phyloP scores from a whole-genome alignment of 2,329 filamentous ascomycete species.

The Fusarium siculi region DNA sequence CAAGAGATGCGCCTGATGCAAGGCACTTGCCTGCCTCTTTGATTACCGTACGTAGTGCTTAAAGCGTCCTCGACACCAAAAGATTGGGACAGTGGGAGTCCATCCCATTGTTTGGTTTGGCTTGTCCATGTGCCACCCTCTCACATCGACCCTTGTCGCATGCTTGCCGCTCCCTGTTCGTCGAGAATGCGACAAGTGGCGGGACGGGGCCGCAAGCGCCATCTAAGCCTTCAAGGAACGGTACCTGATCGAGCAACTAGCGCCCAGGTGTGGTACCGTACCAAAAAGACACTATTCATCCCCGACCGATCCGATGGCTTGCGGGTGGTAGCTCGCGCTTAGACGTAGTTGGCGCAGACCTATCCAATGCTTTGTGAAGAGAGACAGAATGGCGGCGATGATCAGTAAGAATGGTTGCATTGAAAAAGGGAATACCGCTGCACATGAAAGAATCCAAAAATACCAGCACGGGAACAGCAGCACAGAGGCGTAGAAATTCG shows the following conservation, averaged over 20 bases:
- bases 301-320: conserved; percentile 29
- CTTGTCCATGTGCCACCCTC: conserved; percentile 28
- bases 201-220: conserved; percentile 44
- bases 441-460: conserved; percentile 7
- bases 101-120: conserved; percentile 21
- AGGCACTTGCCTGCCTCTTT: conserved; percentile 34
- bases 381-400: conserved; percentile 10
- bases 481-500: conserved; percentile 3
- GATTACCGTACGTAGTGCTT: neutral
- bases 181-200: conserved; percentile 35
- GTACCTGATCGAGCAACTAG: conserved; percentile 40
- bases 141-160: conserved; percentile 28
- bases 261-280: conserved; percentile 27
- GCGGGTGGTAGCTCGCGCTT: conserved; percentile 14
- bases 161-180: conserved; percentile 39
- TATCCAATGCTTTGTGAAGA: conserved; percentile 1
- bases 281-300: neutral
- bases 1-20: conserved; percentile 35
- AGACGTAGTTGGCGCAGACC: conserved; percentile 2
- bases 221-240: conserved; percentile 44
- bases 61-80: conserved; percentile 7
- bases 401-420: conserved; percentile 13
- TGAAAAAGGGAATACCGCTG: conserved; percentile 7
- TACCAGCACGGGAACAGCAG: conserved; percentile 7
- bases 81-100: neutral